Base-by-base conservation (phyloP, 345 rosid genomes). In the Crucihimalaya himalaica region DNA sequence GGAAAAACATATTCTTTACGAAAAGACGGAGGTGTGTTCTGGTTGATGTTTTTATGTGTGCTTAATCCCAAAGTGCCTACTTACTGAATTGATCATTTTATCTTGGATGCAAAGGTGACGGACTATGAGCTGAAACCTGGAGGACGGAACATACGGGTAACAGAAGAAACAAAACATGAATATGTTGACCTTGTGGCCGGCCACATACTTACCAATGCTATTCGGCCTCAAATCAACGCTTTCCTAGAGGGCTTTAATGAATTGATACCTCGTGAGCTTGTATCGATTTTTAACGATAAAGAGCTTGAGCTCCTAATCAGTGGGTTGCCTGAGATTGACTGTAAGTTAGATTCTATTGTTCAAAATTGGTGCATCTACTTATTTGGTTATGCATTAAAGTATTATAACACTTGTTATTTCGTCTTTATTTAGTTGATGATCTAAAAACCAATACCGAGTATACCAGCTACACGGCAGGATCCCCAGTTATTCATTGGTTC, bases 301-400 rank as follows among this genome's bases (percentile, higher is more conserved):
- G 98, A 94, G 90, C 95, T 94, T n/a, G 98, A 94, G 86, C 93
- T 94, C 11, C 89, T 94, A 43, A 94, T 94, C 71, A 94, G 98
- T n/a, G 98, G 98, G 29, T 90, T 94, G 77, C 98, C 98, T n/a
- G 98, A 94, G 82, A 94, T 94, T 80, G 97, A 94, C 73, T 80
- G 98, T 94, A 78, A 91, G 98, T 81, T 82, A 61, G 25, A 56
- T 40, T 6, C 15, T 35, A 65, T n/a, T 56, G 55, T 52, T 29
- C 65, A 40, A 57, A 80, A 65, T 37, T 25, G 7, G 40, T 72
- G 68, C 28, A 56, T 25, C 42, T 70, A 31, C 14, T 37, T 37
- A 37, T 11, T 63, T 79, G 78, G 83, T 89, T 57, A 12, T 64
- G 60, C 28, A 21, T 46, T 14, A 5, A 5, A 19, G 29, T 45